These are phyloP conservation scores for Stephanocyclus meneghinianus DNA, from an alignment of 352 stramenopile species.

Conservation along the genomic window DNA sequence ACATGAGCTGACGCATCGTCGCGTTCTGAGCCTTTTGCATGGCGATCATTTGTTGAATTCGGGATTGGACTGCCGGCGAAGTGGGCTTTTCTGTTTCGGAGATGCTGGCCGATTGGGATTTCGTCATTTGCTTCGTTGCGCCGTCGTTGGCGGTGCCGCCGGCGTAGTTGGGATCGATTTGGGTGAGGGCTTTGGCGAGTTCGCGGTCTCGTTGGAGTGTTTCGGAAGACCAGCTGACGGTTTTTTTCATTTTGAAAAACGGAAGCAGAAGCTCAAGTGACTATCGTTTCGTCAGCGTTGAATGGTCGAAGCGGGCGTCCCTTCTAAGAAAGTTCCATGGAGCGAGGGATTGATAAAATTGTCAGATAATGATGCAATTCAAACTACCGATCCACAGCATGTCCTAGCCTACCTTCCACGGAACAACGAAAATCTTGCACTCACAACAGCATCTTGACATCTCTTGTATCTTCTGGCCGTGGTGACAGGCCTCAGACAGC, in stretches of 20 bases:
- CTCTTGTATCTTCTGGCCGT: no score
- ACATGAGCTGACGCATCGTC: slow-evolving; percentile 30
- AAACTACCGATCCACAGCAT: no score
- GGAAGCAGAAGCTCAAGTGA: no score
- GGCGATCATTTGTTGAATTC: slow-evolving; percentile 34
- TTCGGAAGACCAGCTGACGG: slow-evolving; percentile 17
- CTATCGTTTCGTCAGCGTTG: no score
- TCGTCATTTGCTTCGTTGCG: background rate
- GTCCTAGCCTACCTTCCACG: no score
- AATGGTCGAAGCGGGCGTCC: no score
- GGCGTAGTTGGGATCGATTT: background rate
- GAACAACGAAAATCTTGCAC: no score
- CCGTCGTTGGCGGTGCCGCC: background rate
- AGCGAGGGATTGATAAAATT: no score
- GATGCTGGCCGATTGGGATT: background rate
- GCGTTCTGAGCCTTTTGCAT: slow-evolving; percentile 31
- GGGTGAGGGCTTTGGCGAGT: background rate
- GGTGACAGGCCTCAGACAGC: no score
- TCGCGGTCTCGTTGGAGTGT: slow-evolving; percentile 10
- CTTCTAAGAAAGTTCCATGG: no score
- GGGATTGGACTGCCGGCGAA: slow-evolving; percentile 13
- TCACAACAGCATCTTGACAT: no score
- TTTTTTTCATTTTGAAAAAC: slow-evolving; percentile 20
- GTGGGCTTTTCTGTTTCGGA: slow-evolving; percentile 1
- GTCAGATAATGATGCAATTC: no score